A percentile compares a stretch with the other conserved stretches of the same genome.
Conservation (phyloP, 768 basidiomycete species). For the Albatrellus ellisii region DNA sequence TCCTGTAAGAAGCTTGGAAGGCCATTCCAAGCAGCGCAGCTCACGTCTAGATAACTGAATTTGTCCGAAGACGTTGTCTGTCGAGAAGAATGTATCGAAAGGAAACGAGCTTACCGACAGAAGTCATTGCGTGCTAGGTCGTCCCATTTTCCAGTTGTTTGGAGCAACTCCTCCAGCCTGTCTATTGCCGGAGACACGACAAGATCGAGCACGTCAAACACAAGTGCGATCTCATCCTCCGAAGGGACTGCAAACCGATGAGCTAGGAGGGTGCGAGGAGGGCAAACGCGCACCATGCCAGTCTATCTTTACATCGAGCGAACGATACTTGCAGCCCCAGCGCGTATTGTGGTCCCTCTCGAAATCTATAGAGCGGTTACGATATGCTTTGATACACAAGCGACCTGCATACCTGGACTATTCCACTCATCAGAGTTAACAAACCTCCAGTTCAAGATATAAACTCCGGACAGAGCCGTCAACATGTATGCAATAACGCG, state of each 20-base stretch:
- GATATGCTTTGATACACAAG: not conserved
- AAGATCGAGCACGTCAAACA: constrained; percentile 60
- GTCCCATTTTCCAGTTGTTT: constrained; percentile 46
- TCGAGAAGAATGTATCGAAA: not conserved
- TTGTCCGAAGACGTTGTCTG: constrained; percentile 2
- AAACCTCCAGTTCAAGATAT: constrained; percentile 67
- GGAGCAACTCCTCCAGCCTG: constrained; percentile 51
- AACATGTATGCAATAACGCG: constrained; percentile 66
- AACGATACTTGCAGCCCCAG: constrained; percentile 75
- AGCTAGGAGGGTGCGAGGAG: constrained; percentile 5
- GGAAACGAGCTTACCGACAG: constrained; percentile 46
- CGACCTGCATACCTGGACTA: constrained; percentile 42
- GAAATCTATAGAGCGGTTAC: constrained; percentile 32
- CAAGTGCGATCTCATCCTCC: constrained; percentile 62
- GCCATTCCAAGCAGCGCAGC: constrained; percentile 67
- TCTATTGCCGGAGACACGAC: constrained; percentile 55
- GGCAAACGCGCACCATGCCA: constrained; percentile 60
- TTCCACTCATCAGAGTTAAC: constrained; percentile 77
- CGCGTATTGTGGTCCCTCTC: constrained; percentile 45
- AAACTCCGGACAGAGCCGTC: constrained; percentile 61
- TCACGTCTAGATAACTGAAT: constrained; percentile 51
- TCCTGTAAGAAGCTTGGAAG: constrained; percentile 58
- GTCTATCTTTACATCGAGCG: constrained; percentile 68
- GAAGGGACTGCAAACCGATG: constrained; percentile 34
- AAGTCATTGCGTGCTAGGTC: constrained; percentile 63